Base-by-base conservation (phyloP, 495 filamentous ascomycete genomes). In the Talaromyces stipitatus region DNA sequence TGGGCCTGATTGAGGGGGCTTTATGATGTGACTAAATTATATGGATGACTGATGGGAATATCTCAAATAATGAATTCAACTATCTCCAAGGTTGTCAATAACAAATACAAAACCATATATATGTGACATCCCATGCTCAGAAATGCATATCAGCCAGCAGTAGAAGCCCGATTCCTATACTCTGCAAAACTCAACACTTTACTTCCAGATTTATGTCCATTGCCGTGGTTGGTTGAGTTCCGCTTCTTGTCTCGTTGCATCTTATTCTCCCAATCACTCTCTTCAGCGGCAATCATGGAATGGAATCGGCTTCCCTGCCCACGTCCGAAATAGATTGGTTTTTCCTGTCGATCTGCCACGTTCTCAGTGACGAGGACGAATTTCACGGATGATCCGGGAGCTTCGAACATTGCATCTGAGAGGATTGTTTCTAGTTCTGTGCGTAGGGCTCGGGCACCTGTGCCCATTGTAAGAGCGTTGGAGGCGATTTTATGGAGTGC, bases 341-440 rank as follows among this genome's bases (percentile, higher is more conserved):
- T 75, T 30, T 84, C 82, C 11, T 83, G 71, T 16, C 84, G 83
- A 12, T 79, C 70, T 0, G 90, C 89, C 11, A 88, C 89, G 2
- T 73, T 77, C 68, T 89, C 82, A 0, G 85, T 92, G n/a, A 95
- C 82, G 1, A 94, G 76, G 3, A 94, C 85, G 58, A 82, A 84
- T 58, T 84, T 85, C 29, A 85, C 77, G 50, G 75, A 82, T 2
- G 82, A 85, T 16, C 83, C 88, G 6, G 94, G 94, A 4, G 87
- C 84, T 67, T 95, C 90, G 67, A 92, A 97, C 88, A 95, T 97
- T 20, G 88, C 82, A 58, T 97, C 91, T 11, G 81, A 85, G 18
- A 98, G 75, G 45, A 97, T 77, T 6, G 87, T 78, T 68, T 98
- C 95, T 78, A 96, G 83, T 56, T 96, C 90, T 50, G 91, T 92